Conservation (phyloP, 83 land plant species). For the Picea abies region DNA sequence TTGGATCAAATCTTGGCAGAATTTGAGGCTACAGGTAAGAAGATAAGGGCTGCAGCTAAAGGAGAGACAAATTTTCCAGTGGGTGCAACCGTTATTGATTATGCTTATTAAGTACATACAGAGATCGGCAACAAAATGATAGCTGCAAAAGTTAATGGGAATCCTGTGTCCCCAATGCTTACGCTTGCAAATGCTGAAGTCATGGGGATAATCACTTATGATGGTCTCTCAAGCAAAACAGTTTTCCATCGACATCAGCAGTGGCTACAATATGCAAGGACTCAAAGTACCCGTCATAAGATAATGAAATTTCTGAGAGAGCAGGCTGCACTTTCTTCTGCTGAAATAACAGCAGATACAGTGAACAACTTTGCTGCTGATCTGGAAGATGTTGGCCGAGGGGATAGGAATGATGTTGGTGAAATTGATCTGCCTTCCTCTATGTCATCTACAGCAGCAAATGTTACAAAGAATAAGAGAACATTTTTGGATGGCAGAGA, state of each 20-base stretch:
- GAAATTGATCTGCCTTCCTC: slow-evolving; percentile 17
- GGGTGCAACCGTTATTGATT: no score
- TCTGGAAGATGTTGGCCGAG: slow-evolving; percentile 37
- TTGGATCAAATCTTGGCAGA: no score
- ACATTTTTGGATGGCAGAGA: slow-evolving; percentile 22
- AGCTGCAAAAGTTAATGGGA: no score
- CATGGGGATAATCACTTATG: no score
- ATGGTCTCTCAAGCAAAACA: slow-evolving; percentile 68
- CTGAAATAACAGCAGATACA: slow-evolving; percentile 77
- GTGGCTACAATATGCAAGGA: slow-evolving; percentile 95
- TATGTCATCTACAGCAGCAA: slow-evolving; percentile 16
- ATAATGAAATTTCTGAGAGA: slow-evolving; percentile 89
- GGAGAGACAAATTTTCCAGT: no score
- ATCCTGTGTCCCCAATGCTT: no score
- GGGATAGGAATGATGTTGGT: slow-evolving; percentile 21
- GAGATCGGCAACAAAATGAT: no score
- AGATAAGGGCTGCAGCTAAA: no score
- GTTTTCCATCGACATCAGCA: slow-evolving; percentile 83
- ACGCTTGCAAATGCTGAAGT: no score
- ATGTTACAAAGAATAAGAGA: slow-evolving; percentile 36
- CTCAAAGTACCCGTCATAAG: slow-evolving; percentile 95
- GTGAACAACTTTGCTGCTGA: slow-evolving; percentile 75
- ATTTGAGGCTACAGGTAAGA: no score
- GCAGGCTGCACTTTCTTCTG: slow-evolving; percentile 77
- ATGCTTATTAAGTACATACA: no score